phyloP scores from a whole-genome alignment of 2,329 filamentous ascomycete genomes.

The Lizonia empirigonia region DNA sequence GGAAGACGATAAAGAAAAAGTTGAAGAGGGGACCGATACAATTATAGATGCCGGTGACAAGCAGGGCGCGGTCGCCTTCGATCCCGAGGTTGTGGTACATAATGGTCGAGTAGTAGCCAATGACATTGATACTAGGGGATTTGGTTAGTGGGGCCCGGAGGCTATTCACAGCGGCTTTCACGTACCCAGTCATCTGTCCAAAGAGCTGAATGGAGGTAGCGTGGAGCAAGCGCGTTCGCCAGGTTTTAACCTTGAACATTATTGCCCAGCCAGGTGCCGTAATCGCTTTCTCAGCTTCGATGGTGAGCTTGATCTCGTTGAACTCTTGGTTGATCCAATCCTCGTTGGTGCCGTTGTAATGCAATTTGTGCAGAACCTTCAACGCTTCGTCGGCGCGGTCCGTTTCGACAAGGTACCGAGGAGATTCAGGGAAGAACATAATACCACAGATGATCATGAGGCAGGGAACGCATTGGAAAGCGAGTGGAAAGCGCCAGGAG shows the following conservation, averaged over 20 bases:
- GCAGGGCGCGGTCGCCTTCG: slow-evolving; percentile 57
- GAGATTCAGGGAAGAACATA: slow-evolving; percentile 50
- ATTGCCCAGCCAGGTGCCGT: slow-evolving; percentile 60
- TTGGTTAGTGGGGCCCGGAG: slow-evolving; percentile 11
- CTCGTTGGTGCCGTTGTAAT: slow-evolving; percentile 60
- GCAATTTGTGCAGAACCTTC: slow-evolving; percentile 55
- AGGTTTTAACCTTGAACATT: slow-evolving; percentile 63
- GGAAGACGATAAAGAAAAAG: slow-evolving; percentile 64
- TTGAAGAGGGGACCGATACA: slow-evolving; percentile 63
- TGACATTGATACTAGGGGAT: slow-evolving; percentile 56
- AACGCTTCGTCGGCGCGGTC: slow-evolving; percentile 62
- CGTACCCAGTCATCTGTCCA: slow-evolving; percentile 65
- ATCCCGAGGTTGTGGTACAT: slow-evolving; percentile 66
- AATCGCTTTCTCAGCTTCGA: slow-evolving; percentile 63
- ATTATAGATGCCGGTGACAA: slow-evolving; percentile 67
- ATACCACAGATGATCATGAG: slow-evolving; percentile 52
- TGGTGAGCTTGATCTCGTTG: slow-evolving; percentile 65
- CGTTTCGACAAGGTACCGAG: slow-evolving; percentile 50
- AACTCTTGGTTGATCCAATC: slow-evolving; percentile 65
- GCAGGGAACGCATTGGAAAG: slow-evolving; percentile 54
- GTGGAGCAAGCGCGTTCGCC: slow-evolving; percentile 66
- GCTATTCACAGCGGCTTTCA: not conserved
- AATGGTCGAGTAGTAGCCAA: slow-evolving; percentile 66
- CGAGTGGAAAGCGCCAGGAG: slow-evolving; percentile 53
- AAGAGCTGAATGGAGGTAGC: slow-evolving; percentile 68